Evolutionary conservation across 257 asterid species (phyloP), one percentile per base, ranked within the genome.

Genomic region (Asclepias syriaca): DNA sequence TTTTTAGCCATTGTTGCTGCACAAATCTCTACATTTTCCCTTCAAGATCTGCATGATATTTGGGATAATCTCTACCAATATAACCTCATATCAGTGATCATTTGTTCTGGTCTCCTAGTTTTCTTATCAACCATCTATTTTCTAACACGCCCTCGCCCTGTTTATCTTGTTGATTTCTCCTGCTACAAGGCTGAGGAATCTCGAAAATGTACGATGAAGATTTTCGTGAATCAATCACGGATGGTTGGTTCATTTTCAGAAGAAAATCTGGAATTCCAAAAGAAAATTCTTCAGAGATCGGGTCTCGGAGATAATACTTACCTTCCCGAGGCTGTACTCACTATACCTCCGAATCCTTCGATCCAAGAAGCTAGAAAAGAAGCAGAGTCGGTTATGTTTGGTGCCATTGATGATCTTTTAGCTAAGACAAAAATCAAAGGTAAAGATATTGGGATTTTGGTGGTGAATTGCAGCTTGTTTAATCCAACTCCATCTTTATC

Each of bases 381-480:
- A 56, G 85, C 85, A 6, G 81, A 81, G 72, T 56, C 79, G 1
- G 85, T 81, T 12, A 81, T 81, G 85, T 81, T 75, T 78, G 85
- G 83, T 57, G 83, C 85, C 45, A 75, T 81, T 55, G 85, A 78
- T 72, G 80, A 75, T 43, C 79, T 81, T 69, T 69, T 81, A 60
- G 72, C 74, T 3, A 78, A 78, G 70, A 81, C 85, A 1, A 56
- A 69, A 4, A 78, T 81, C 37, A 81, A 75, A 24, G 56, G 75
- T 1, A 81, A 78, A 72, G 81, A 81, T 46, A 78, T 81, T 65
- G 85, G 83, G 43, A 72, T 81, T 8, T 70, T 81, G 74, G 82
- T 81, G 18, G 85, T 81, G 34, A 81, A 81, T n/a, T 81, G 85
- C 63, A 81, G 85, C 83, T 72, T 81, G 79, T 81, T 81, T 65